Evolutionary conservation across 108 stramenopile genomes (phyloP).

Genomic region (Chaetoceros muelleri): DNA sequence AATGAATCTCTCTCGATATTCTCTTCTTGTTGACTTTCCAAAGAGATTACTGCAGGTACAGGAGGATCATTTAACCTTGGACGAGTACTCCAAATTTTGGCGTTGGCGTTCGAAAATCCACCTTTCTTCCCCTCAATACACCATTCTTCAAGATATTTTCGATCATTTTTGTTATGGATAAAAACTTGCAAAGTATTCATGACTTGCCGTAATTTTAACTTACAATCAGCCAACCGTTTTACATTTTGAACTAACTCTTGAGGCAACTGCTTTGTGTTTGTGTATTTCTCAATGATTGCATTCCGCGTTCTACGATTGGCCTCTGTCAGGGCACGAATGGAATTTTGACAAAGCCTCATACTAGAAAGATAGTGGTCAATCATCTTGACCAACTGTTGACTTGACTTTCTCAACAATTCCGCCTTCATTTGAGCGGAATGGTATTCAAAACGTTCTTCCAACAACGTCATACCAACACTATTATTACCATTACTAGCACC

Average conservation of each 20-base stretch:
- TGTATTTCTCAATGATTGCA: constrained; percentile 24
- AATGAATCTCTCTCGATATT: too few species aligned
- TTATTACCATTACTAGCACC: not conserved
- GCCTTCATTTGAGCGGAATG: not conserved
- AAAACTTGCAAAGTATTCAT: constrained; percentile 32
- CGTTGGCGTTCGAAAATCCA: constrained; percentile 9
- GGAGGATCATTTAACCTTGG: constrained; percentile 19
- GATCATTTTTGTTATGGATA: not conserved
- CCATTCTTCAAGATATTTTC: constrained; percentile 9
- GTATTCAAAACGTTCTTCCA: not conserved
- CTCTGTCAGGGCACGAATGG: constrained; percentile 29
- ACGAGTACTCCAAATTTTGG: constrained; percentile 15
- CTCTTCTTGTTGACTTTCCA: not conserved
- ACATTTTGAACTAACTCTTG: constrained; percentile 64
- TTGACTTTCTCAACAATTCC: constrained; percentile 1
- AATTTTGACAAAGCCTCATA: constrained; percentile 24
- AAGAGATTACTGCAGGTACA: constrained; percentile 2
- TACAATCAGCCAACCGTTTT: constrained; percentile 29
- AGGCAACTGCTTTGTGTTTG: constrained; percentile 14
- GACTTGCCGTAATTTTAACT: constrained; percentile 37
- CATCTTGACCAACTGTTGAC: constrained; percentile 8
- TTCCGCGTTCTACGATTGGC: constrained; percentile 20
- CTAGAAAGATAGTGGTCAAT: constrained; percentile 19
- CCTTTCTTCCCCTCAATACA: not conserved
- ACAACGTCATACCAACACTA: not conserved